A percentile compares a stretch with the other conserved stretches of the same genome.
Conservation (phyloP, 1,284 basidiomycete species). For the Ganoderma leucocontextum region DNA sequence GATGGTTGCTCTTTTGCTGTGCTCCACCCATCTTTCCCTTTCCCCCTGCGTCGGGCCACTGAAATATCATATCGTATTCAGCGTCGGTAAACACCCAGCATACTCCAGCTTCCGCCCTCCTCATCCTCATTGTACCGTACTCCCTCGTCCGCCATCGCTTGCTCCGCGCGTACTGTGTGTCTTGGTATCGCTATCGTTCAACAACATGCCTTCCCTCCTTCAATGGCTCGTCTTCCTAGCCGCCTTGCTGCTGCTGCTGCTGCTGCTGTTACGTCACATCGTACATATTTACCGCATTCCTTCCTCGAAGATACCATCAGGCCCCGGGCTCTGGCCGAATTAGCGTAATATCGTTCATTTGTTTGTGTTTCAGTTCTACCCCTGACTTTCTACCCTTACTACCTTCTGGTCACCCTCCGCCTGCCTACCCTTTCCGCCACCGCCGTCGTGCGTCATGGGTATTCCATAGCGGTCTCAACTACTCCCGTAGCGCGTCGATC, state of each 20-base stretch:
- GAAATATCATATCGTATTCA: conserved; percentile 33
- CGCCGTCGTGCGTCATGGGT: background rate
- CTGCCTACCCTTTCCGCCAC: background rate
- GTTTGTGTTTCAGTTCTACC: background rate
- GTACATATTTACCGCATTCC: conserved; percentile 32
- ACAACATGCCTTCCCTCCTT: conserved; percentile 9
- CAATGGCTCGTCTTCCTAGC: background rate
- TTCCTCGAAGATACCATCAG: conserved; percentile 34
- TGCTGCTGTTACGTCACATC: conserved; percentile 23
- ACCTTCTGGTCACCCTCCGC: background rate
- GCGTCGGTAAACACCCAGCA: conserved; percentile 28
- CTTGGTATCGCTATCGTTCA: conserved; percentile 14
- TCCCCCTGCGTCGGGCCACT: conserved; percentile 29
- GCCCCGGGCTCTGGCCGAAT: conserved; percentile 21
- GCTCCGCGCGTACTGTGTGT: conserved; percentile 23
- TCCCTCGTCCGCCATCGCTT: conserved; percentile 7
- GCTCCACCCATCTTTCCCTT: conserved; percentile 15
- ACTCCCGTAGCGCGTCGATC: background rate
- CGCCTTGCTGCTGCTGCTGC: conserved; percentile 12
- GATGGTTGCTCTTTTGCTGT: conserved; percentile 26
- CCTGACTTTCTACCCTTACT: conserved; percentile 1
- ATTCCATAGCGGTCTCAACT: background rate
- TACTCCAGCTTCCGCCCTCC: conserved; percentile 10
- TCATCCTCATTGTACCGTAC: conserved; percentile 10
- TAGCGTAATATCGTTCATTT: conserved; percentile 34